Evolutionary conservation across 78 protist species (phyloP), one percentile per base, ranked within the genome.

Genomic region (Diacronema lutheri): DNA sequence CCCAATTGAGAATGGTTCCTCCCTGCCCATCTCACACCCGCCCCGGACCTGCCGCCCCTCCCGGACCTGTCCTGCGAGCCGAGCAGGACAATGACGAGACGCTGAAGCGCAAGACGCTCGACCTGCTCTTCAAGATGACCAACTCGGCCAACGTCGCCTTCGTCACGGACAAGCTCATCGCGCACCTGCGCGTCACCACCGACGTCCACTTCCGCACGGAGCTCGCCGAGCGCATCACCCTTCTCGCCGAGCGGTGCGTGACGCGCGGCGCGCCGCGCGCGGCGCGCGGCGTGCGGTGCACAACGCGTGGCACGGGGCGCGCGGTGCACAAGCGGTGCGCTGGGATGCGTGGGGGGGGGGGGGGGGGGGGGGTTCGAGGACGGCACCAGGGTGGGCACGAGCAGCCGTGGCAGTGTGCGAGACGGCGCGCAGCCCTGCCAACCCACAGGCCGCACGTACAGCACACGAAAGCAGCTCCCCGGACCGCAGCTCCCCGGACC

Each of bases 91-190:
- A 57, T 4, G 85, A 44, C 61, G 78, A 60, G 61, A 88, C 88
- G 21, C 84, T 84, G 25, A 31, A 74, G 56, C 83, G 77, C 10
- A 78, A 68, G 85, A 92, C 95, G 61, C 87, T 96, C 37, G 97
- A 91, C 80, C 84, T 97, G 55, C 95, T 97, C 64, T 94, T 65
- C 87, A 41, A 78, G 38, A 96, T 97, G 97, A 90, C 95, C 26
- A 96, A 95, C 91, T 78, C 87, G 9, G 26, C 41, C 73, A 95
- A 95, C 88, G 93, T 94, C 23, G 84, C 73, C 38, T 90, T 92
- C 38, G 88, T 97, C 23, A 90, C 89, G 44, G 90, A 83, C 31
- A 72, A 86, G 78, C 84, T 96, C 58, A 23, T 92, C 46, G 46
- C 11, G 21, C 91, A 72, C 88, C 85, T 95, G 46, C 38, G 81